Evolutionary conservation across 2,329 filamentous ascomycete species (phyloP).

Genomic region (Scopulariopsis brevicaulis): DNA sequence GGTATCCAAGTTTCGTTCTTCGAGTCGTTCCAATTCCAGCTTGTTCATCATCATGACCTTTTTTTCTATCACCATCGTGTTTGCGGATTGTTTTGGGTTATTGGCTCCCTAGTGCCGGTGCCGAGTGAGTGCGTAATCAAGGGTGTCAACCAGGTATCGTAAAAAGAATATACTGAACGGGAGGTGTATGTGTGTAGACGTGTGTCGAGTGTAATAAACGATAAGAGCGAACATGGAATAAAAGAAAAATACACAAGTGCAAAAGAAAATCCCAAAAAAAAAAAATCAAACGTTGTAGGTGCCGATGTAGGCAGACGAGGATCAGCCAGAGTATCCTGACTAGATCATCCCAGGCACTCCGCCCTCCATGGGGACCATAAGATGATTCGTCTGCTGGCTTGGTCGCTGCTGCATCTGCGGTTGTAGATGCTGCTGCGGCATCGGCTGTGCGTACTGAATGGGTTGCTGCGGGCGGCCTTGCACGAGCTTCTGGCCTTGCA

Average conservation of each 20-base stretch:
- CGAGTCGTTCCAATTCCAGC: neutral
- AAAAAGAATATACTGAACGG: no score
- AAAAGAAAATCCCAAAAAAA: neutral
- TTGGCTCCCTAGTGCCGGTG: neutral
- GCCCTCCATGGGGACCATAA: constrained; percentile 11
- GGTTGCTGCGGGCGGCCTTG: neutral
- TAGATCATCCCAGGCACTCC: constrained; percentile 9
- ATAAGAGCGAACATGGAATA: no score
- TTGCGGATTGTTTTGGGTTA: neutral
- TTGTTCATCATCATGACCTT: neutral
- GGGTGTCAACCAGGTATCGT: no score
- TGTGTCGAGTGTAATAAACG: no score
- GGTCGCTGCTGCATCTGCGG: constrained; percentile 8
- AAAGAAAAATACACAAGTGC: no score
- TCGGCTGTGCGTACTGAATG: neutral
- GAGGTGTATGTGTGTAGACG: no score
- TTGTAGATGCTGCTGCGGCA: constrained; percentile 1
- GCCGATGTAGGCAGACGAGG: neutral
- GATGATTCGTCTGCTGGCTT: constrained; percentile 7
- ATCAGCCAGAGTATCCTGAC: neutral
- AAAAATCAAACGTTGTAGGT: constrained; percentile 1
- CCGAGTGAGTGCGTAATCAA: no score
- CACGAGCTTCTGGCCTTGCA: constrained; percentile 1
- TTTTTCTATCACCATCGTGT: neutral
- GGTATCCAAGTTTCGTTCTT: neutral